phyloP scores from a whole-genome alignment of 352 stramenopile species.

The Plasmopara halstedii region DNA sequence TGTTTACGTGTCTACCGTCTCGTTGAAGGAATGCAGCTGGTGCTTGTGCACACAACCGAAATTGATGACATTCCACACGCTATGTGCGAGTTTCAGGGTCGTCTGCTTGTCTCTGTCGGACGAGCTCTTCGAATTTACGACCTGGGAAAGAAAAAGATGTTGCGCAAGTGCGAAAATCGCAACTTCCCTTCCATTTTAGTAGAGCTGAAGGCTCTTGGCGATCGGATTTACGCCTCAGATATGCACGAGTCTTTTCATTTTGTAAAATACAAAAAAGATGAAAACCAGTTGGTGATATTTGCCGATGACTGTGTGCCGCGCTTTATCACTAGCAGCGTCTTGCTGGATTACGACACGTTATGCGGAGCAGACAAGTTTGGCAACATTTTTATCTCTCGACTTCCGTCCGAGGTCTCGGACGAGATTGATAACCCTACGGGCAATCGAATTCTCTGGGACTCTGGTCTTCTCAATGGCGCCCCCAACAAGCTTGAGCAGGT shows the following conservation, averaged over 20 bases:
- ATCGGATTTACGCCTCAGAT: slow-evolving; percentile 95
- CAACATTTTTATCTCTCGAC: slow-evolving; percentile 95
- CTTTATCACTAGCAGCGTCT: slow-evolving; percentile 75
- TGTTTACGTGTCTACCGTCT: slow-evolving; percentile 92
- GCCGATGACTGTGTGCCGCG: slow-evolving; percentile 91
- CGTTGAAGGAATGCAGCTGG: slow-evolving; percentile 87
- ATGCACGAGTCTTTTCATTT: slow-evolving; percentile 95
- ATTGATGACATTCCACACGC: slow-evolving; percentile 95
- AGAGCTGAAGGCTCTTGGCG: slow-evolving; percentile 89
- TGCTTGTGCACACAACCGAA: slow-evolving; percentile 95
- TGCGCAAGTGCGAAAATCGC: slow-evolving; percentile 98
- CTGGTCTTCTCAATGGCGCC: slow-evolving; percentile 84
- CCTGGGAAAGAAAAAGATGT: slow-evolving; percentile 97
- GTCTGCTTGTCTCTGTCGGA: slow-evolving; percentile 96
- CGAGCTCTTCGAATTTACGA: slow-evolving; percentile 96
- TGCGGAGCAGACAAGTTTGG: slow-evolving; percentile 98
- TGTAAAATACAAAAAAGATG: slow-evolving; percentile 95
- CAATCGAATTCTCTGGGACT: slow-evolving; percentile 96
- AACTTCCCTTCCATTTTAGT: slow-evolving; percentile 91
- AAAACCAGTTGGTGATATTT: slow-evolving; percentile 96
- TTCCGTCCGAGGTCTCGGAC: slow-evolving; percentile 91
- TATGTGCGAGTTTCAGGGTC: slow-evolving; percentile 96
- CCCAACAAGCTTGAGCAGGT: slow-evolving; percentile 96
- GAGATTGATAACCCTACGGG: slow-evolving; percentile 95
- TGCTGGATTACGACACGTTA: slow-evolving; percentile 98